Conservation (phyloP, 257 asterid genomes). For the Solanum paucissectum region DNA sequence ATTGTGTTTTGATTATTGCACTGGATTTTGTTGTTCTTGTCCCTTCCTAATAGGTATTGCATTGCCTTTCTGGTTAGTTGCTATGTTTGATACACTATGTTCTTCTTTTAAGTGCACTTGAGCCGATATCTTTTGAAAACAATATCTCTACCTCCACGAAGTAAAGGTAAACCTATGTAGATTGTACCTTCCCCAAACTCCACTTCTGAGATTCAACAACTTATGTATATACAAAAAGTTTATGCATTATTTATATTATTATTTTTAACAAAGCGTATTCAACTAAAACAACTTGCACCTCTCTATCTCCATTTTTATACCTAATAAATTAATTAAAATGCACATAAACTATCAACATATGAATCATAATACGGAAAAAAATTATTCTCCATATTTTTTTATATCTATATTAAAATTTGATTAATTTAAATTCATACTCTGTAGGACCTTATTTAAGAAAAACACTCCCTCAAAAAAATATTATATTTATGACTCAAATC, state of each 20-base stretch:
- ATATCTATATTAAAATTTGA: too few species aligned
- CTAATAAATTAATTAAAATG: not conserved
- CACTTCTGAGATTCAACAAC: not conserved
- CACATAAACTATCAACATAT: not conserved
- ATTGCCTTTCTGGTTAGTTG: not conserved
- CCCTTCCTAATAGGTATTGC: not conserved
- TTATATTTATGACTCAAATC: too few species aligned
- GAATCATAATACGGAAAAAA: not conserved
- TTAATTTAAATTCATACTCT: accelerated
- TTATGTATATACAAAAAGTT: not conserved
- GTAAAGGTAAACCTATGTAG: too few species aligned
- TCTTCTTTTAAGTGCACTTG: too few species aligned
- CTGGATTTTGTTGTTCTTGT: not conserved
- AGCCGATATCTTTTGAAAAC: too few species aligned
- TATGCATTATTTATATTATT: not conserved
- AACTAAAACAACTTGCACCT: not conserved
- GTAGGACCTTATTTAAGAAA: accelerated
- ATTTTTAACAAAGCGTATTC: not conserved
- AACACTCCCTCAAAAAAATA: too few species aligned
- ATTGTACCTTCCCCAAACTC: not conserved
- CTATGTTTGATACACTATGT: too few species aligned
- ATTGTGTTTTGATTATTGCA: not conserved
- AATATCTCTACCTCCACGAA: too few species aligned
- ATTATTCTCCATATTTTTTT: too few species aligned
- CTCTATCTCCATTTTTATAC: not conserved